Base-by-base conservation (phyloP, 2,329 filamentous ascomycete species). In the Hirsutella minnesotensis region DNA sequence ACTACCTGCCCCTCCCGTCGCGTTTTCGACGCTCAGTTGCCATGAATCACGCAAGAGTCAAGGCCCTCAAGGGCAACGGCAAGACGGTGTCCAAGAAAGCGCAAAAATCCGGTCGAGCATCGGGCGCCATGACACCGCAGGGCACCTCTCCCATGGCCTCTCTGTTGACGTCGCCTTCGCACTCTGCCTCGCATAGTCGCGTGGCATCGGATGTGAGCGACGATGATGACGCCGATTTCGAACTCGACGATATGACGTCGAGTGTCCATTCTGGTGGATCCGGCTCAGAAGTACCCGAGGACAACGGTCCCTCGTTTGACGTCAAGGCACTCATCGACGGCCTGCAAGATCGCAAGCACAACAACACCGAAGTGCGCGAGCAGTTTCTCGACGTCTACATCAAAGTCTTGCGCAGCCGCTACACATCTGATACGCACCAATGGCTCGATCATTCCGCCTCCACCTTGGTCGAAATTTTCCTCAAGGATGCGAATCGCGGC, bases 1-100 rank as follows among this genome's bases (percentile, higher is more conserved):
- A n/a, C n/a, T n/a, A n/a, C n/a, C n/a, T n/a, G n/a, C n/a, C n/a
- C n/a, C n/a, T n/a, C n/a, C n/a, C n/a, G n/a, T n/a, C n/a, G n/a
- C n/a, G n/a, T n/a, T n/a, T n/a, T n/a, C n/a, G 15, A 20, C 19
- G 24, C 41, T 15, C 39, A 40, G 43, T 39, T 35, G 53, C 24
- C 31, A 83, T 83, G 78, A 77, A 73, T 55, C 77, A 82, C 54
- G 67, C 75, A 43, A 69, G 79, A 52, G 80, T 83, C 56, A 81
- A 83, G 61, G 81, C 77, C 40, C 75, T 86, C 45, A 67, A 72
- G 47, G 79, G 82, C 63, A 79, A 77, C 64, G 75, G 76, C 57
- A 87, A 87, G 67, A 87, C 81, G 15, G 64, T 77, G 29, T 86
- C 83, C 38, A 73, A 72, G 53, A 86, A 86, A 60, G 79, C 80